Percentiles rank a stretch among this genome's conserved stretches.
phyloP scores from a whole-genome alignment of 2,329 filamentous ascomycete species.

The Diaporthe citri region DNA sequence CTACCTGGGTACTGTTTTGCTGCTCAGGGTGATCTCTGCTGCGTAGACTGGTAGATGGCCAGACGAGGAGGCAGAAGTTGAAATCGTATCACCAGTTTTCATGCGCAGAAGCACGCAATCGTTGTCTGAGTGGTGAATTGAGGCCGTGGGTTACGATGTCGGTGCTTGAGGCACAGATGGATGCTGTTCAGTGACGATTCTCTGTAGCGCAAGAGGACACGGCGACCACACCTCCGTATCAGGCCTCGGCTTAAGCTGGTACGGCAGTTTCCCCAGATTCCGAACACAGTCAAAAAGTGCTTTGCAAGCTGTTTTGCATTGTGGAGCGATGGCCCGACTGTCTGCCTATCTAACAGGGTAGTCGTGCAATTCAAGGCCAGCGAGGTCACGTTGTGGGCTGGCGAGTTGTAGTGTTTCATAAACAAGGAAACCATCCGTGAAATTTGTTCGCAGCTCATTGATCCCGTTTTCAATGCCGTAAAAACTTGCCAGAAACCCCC shows the following conservation, averaged over 20 bases:
- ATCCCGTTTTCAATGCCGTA: constrained; percentile 43
- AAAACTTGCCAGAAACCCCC: constrained; percentile 42
- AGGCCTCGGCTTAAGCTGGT: background rate
- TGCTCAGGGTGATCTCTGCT: too few species aligned
- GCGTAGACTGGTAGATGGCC: background rate
- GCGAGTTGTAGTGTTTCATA: constrained; percentile 15
- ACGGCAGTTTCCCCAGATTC: background rate
- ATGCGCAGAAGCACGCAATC: background rate
- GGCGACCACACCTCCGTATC: too few species aligned
- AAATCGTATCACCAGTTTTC: background rate
- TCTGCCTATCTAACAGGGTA: constrained; percentile 27
- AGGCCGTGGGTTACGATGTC: background rate
- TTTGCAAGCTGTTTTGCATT: constrained; percentile 23
- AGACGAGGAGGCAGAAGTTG: background rate
- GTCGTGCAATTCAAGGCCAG: constrained; percentile 1
- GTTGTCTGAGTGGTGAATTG: background rate
- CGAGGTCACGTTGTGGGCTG: background rate
- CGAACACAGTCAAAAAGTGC: background rate
- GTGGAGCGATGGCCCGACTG: background rate
- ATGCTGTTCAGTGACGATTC: background rate
- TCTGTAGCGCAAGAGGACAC: background rate
- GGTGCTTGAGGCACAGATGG: too few species aligned
- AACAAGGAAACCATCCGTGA: constrained; percentile 39
- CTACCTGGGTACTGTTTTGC: too few species aligned
- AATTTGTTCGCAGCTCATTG: constrained; percentile 42